phyloP scores from a whole-genome alignment of 2,329 filamentous ascomycete species.

The Hypoxylon sp. region DNA sequence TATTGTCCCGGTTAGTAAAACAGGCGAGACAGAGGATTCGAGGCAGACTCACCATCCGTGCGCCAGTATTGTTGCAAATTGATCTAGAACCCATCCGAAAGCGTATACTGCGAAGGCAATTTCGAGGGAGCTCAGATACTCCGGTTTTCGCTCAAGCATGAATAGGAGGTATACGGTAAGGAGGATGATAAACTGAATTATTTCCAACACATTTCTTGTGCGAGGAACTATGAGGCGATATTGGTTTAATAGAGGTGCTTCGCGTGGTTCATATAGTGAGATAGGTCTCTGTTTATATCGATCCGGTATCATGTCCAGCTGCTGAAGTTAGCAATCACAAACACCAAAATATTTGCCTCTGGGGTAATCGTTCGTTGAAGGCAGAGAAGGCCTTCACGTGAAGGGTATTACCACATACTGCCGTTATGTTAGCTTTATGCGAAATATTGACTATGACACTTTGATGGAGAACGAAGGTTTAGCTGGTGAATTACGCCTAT shows the following conservation, averaged over 20 bases:
- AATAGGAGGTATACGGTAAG: constrained; percentile 78
- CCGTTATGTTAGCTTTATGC: constrained; percentile 23
- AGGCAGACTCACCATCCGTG: constrained; percentile 71
- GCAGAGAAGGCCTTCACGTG: neutral
- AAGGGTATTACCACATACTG: constrained; percentile 30
- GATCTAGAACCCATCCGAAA: constrained; percentile 84
- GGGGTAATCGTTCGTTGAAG: neutral
- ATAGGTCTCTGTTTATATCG: constrained; percentile 89
- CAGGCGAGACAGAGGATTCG: neutral
- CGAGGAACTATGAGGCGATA: constrained; percentile 87
- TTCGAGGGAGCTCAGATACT: constrained; percentile 71
- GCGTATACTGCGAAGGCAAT: constrained; percentile 79
- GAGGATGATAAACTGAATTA: constrained; percentile 79
- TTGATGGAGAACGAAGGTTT: neutral
- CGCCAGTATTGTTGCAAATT: constrained; percentile 81
- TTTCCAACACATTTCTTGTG: constrained; percentile 82
- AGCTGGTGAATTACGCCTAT: neutral
- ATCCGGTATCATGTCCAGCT: constrained; percentile 85
- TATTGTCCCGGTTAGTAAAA: constrained; percentile 47
- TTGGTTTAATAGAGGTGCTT: constrained; percentile 84
- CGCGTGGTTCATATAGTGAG: constrained; percentile 82
- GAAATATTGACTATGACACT: neutral
- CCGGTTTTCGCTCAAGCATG: constrained; percentile 78
- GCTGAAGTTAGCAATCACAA: constrained; percentile 17
- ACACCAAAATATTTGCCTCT: neutral